Base-by-base conservation (phyloP, 345 rosid species). In the Linum lewisii region DNA sequence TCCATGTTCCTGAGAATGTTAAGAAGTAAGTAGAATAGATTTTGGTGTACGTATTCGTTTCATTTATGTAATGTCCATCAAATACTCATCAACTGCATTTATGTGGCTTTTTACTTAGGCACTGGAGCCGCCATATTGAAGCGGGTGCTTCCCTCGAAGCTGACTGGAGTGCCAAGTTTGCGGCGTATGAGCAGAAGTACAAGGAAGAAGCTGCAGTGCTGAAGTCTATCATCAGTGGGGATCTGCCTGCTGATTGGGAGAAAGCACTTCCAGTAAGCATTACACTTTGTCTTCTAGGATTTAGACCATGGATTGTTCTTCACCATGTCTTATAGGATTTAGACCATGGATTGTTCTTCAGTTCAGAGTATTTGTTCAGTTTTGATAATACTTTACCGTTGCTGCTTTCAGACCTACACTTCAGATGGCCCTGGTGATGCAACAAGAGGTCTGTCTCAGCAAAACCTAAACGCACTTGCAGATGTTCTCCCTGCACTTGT, bases 1-100 rank as follows among this genome's bases (percentile, higher is more conserved):
- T 94, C 84, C 88, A 85, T 62, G 99, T 90, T 34, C 99, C 97
- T 19, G 97, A 87, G 55, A 96, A 90, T 61, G 95, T 94, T 66
- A 85, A 82, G 63, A 83, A 69, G 99, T 94, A 66, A 74, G 75
- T n/a, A 58, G 64, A 34, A 32, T 24, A 6, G 5, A 36, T 58
- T 0, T 29, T 11, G 56, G n/a, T n/a, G n/a, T n/a, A n/a, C n/a
- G n/a, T n/a, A n/a, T n/a, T n/a, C n/a, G n/a, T n/a, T n/a, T n/a
- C n/a, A n/a, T n/a, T n/a, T n/a, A n/a, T n/a, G n/a, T n/a, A n/a
- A n/a, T n/a, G n/a, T n/a, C n/a, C n/a, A n/a, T n/a, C n/a, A n/a
- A 36, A 56, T 51, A 26, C 54, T 69, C 18, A 61, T 25, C 16
- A 22, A 63, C 54, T n/a, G 14, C 21, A 51, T 13, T 29, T 36